Percentiles rank a stretch among this genome's conserved stretches.
phyloP scores from a whole-genome alignment of 2,329 filamentous ascomycete species.

The Stemphylium vesicarium region DNA sequence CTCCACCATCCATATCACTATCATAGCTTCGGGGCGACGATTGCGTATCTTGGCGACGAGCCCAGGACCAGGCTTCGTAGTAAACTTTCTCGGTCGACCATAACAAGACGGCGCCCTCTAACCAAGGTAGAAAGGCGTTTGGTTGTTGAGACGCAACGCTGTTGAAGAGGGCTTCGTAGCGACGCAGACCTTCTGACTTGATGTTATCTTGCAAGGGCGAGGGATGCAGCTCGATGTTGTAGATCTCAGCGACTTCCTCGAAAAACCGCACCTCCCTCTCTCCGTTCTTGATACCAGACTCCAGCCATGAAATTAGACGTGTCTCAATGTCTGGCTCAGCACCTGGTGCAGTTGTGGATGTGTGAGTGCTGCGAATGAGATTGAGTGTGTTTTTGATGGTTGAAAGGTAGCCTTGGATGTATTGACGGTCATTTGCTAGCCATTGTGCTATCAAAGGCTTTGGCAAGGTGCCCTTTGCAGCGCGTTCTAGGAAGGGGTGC shows the following conservation, averaged over 20 bases:
- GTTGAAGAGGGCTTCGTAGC: constrained; percentile 39
- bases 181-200: constrained; percentile 37
- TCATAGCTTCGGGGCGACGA: constrained; percentile 25
- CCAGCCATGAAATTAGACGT: constrained; percentile 39
- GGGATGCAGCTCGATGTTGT: constrained; percentile 29
- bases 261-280: constrained; percentile 41
- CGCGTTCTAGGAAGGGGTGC: constrained; percentile 37
- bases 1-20: constrained; percentile 69
- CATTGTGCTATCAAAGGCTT: constrained; percentile 41
- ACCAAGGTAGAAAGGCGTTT: constrained; percentile 37
- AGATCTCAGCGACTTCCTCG: constrained; percentile 38
- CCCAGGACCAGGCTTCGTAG: constrained; percentile 45
- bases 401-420: constrained; percentile 42
- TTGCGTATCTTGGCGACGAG: constrained; percentile 31
- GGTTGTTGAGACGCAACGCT: constrained; percentile 9
- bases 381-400: constrained; percentile 32
- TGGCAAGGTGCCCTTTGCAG: constrained; percentile 39
- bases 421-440: constrained; percentile 45
- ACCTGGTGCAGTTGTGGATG: constrained; percentile 19
- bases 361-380: constrained; percentile 20
- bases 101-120: constrained; percentile 41
- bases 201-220: constrained; percentile 16
- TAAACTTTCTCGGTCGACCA: constrained; percentile 47
- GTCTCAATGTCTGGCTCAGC: constrained; percentile 27
- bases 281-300: constrained; percentile 41